A percentile compares a stretch with the other conserved stretches of the same genome.
phyloP scores from a whole-genome alignment of 2,329 filamentous ascomycete genomes.

The Cladosporium halotolerans region DNA sequence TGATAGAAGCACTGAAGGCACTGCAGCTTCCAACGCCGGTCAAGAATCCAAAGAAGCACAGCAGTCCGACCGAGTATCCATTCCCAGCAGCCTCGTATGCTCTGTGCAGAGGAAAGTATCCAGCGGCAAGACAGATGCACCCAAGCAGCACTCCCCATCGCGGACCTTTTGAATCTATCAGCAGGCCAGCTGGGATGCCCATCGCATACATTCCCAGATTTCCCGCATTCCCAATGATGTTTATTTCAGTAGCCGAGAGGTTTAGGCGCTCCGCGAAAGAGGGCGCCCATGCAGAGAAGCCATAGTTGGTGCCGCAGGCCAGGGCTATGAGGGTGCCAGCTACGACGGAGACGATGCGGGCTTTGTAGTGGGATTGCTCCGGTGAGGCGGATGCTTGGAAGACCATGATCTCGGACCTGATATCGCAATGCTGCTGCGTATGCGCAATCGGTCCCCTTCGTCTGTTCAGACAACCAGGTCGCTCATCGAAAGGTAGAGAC shows the following conservation, averaged over 20 bases:
- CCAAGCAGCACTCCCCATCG: conserved; percentile 72
- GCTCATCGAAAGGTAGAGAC: conserved; percentile 5
- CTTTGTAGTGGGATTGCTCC: conserved; percentile 2
- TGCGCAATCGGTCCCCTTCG: neutral
- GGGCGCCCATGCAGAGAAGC: conserved; percentile 95
- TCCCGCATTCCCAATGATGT: conserved; percentile 73
- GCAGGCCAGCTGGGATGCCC: conserved; percentile 81
- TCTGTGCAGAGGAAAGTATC: conserved; percentile 79
- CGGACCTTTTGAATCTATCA: conserved; percentile 78
- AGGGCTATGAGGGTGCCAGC: conserved; percentile 80
- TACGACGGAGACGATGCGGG: conserved; percentile 71
- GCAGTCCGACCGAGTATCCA: conserved; percentile 36
- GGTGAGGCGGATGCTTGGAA: neutral
- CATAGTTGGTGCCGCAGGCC: conserved; percentile 94
- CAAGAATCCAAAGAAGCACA: conserved; percentile 80
- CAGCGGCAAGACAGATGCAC: conserved; percentile 62
- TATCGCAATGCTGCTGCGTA: neutral
- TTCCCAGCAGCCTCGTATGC: conserved; percentile 63
- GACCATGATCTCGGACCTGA: neutral
- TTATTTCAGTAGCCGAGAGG: conserved; percentile 86
- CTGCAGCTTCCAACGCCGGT: conserved; percentile 85
- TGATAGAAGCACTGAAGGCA: conserved; percentile 84
- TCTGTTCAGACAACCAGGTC: neutral
- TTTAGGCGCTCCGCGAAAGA: conserved; percentile 84
- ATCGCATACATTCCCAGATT: conserved; percentile 91